Evolutionary conservation across 2,329 filamentous ascomycete species (phyloP), one percentile per base, ranked within the genome.

Genomic region (Cladophialophora bantiana): DNA sequence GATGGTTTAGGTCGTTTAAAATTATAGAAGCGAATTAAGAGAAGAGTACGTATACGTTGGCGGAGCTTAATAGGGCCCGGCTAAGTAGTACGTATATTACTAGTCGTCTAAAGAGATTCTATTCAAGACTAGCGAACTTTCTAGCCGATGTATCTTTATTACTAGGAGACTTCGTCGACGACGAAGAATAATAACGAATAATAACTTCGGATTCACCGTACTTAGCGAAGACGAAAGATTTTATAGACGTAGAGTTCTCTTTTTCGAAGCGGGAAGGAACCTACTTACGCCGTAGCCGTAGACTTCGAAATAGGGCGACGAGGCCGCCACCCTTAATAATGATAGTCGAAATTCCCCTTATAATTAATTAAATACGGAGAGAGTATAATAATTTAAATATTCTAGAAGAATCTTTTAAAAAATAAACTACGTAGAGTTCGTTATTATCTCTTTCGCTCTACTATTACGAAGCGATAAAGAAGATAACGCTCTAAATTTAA

Each of bases 381-480:
- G 26, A 38, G n/a, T 58, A 58, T 32, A 32, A 2, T 6, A 13
- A 15, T 6, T 32, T 58, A 31, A 45, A 32, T 6, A 18, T 58
- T 6, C 1, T 58, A 13, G 15, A 10, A 12, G 55, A 58, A 45
- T 58, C 34, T 15, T 12, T 58, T 31, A 10, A 58, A 9, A 7
- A 45, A 15, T 40, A 15, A 45, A 12, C n/a, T 3, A 15, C 12
- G 13, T 12, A 38, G 4, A 31, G 1, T 5, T 26, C 13, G 7
- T 35, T 45, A 9, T 5, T 12, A 20, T 1, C 18, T 35, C 5
- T 18, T 20, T 7, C n/a, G 36, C 56, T 45, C 32, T 15, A 36
- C 18, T 59, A 59, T 42, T 59, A 32, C 20, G 20, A 59, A 59
- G 56, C 56, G 56, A 18, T 2, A 59, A 18, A 12, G n/a, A 20